A percentile compares a stretch with the other conserved stretches of the same genome.
Evolutionary conservation across 2,329 filamentous ascomycete genomes (phyloP).

Genomic region (Colletotrichum cuscutae): DNA sequence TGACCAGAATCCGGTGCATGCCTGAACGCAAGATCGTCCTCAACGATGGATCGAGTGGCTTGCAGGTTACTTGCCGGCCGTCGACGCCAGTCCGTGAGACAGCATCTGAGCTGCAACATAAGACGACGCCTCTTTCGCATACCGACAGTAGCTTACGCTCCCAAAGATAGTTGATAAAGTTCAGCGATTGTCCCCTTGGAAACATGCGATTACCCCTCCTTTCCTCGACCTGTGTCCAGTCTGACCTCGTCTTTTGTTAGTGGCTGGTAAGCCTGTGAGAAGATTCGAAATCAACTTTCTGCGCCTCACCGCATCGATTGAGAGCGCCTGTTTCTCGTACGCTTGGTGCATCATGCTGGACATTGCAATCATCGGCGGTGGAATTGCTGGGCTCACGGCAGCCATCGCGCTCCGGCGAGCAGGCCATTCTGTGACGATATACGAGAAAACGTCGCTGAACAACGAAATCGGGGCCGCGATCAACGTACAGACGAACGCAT

Average conservation of each 20-base stretch:
- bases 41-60: conserved; percentile 1
- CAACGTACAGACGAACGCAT: conserved; percentile 50
- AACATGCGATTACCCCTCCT: background rate
- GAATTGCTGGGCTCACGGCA: conserved; percentile 49
- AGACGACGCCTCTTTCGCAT: background rate
- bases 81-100: background rate
- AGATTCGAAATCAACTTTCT: background rate
- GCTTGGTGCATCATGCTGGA: conserved; percentile 31
- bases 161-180: background rate
- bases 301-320: no score
- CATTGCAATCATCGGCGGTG: conserved; percentile 46
- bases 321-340: background rate
- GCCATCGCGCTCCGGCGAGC: conserved; percentile 46
- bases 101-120: background rate
- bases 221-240: background rate
- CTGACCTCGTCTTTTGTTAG: background rate
- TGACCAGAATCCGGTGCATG: background rate
- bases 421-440: conserved; percentile 47
- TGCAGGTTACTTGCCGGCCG: background rate
- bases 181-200: background rate
- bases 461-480: conserved; percentile 53
- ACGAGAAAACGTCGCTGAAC: conserved; percentile 48
- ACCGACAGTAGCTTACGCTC: background rate
- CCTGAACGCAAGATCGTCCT: background rate
- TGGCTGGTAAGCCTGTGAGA: background rate